A percentile compares a stretch with the other conserved stretches of the same genome.
phyloP scores from a whole-genome alignment of 2,329 filamentous ascomycete species.

The Bipolaris zeicola region DNA sequence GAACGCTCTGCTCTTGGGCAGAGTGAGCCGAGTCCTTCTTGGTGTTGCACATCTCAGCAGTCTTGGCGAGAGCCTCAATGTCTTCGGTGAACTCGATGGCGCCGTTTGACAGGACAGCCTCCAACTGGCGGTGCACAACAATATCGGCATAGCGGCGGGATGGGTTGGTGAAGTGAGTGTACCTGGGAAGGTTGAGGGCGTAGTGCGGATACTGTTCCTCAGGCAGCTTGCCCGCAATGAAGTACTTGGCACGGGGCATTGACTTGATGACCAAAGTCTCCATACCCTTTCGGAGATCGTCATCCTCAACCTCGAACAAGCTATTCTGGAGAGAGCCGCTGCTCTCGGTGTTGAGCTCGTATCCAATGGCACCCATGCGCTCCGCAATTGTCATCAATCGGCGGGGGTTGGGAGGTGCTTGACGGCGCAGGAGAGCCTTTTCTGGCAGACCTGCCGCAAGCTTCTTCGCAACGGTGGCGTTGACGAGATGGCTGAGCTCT shows the following conservation, averaged over 20 bases:
- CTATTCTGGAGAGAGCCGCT: conserved; percentile 93
- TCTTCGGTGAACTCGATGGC: conserved; percentile 87
- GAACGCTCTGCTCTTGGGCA: conserved; percentile 97
- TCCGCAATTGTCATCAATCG: conserved; percentile 90
- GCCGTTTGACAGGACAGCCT: conserved; percentile 81
- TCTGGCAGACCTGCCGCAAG: conserved; percentile 80
- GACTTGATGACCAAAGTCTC: conserved; percentile 94
- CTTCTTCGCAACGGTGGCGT: conserved; percentile 85
- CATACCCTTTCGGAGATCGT: conserved; percentile 93
- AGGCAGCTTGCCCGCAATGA: conserved; percentile 77
- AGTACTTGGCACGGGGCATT: conserved; percentile 97
- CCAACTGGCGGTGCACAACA: conserved; percentile 92
- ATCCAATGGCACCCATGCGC: conserved; percentile 88
- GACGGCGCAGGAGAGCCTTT: conserved; percentile 88
- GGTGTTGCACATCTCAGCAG: conserved; percentile 92
- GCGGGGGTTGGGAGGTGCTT: conserved; percentile 82
- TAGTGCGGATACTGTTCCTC: conserved; percentile 86
- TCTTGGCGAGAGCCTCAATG: conserved; percentile 85
- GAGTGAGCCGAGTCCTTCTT: conserved; percentile 99
- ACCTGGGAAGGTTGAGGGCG: conserved; percentile 87
- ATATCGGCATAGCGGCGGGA: conserved; percentile 94
- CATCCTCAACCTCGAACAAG: conserved; percentile 88
- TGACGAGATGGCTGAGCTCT: conserved; percentile 92
- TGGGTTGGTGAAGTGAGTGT: conserved; percentile 97
- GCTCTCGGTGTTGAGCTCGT: conserved; percentile 85